A percentile compares a stretch with the other conserved stretches of the same genome.
phyloP scores from a whole-genome alignment of 768 basidiomycete species.

The Leccinellum rugosiceps region DNA sequence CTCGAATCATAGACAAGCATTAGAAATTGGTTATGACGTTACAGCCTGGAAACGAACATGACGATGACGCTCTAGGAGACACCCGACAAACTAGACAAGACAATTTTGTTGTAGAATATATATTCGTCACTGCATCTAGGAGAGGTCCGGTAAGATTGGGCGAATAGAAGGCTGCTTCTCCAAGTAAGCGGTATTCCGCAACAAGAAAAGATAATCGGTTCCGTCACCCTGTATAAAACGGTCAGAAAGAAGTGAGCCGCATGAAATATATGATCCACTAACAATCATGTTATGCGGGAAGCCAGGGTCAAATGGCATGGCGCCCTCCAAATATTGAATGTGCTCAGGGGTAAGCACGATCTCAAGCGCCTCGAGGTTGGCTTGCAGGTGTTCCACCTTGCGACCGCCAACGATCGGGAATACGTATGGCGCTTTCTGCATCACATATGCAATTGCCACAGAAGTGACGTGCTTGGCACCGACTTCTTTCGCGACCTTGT shows the following conservation, averaged over 20 bases:
- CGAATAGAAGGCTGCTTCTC: constrained; percentile 19
- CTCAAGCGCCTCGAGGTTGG: no score
- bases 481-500: constrained; percentile 49
- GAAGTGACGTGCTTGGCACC: constrained; percentile 47
- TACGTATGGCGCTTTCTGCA: constrained; percentile 54
- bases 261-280: background rate
- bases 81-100: no score
- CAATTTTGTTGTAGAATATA: no score
- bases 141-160: constrained; percentile 6
- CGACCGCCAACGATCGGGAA: no score
- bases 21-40: background rate
- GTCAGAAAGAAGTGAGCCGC: background rate
- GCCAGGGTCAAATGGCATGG: constrained; percentile 43
- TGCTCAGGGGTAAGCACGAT: no score
- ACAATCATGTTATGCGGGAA: constrained; percentile 32
- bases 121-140: background rate
- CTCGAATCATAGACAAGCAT: background rate
- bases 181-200: constrained; percentile 12
- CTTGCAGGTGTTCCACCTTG: no score
- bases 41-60: background rate
- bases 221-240: constrained; percentile 25
- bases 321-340: constrained; percentile 42
- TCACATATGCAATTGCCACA: constrained; percentile 44
- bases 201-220: constrained; percentile 7
- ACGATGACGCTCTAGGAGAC: no score